Evolutionary conservation across 2,329 filamentous ascomycete species (phyloP), one percentile per base, ranked within the genome.

Genomic region (Pseudogymnoascus sp.): DNA sequence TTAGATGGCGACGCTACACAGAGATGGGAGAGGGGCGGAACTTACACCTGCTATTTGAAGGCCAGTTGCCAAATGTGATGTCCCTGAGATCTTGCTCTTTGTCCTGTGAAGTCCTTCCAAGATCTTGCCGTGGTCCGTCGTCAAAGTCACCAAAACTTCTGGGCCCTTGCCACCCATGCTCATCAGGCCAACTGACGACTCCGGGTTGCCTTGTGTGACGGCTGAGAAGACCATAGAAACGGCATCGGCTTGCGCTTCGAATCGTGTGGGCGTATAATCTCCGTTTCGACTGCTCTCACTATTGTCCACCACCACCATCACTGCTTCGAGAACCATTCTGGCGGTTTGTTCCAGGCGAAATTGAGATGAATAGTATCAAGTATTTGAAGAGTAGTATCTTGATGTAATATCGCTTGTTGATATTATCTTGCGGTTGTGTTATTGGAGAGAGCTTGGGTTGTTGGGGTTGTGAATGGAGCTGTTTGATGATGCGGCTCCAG

Each of bases 251-350:
- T 99, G 94, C 70, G 94, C 92, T 78, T 97, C 92, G 83, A 92
- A 99, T 77, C 94, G 87, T 69, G 92, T 95, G 64, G 94, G 93
- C 73, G 90, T 89, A 76, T 82, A 83, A 76, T 99, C 94, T 74
- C 95, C 94, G 78, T 99, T 99, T 75, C 94, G 87, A 81, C 91
- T 96, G 80, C 90, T 92, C 81, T 99, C 94, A 81, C 92, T 97
- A 83, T 97, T 99, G 84, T 99, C 94, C 73, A 97, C 91, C 83
- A 97, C 88, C 77, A 99, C 91, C 92, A 99, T 97, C 67, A 96
- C 95, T 80, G 94, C 95, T 87, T 99, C 94, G 78, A 99, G 88
- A 78, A 88, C 90, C 94, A 99, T 99, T 74, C 83, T 92, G 86
- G 76, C 78, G 76, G 76, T 52, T 52, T 52, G 23, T 52, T 52